phyloP scores from a whole-genome alignment of 345 rosid species.

The Psidium guajava region DNA sequence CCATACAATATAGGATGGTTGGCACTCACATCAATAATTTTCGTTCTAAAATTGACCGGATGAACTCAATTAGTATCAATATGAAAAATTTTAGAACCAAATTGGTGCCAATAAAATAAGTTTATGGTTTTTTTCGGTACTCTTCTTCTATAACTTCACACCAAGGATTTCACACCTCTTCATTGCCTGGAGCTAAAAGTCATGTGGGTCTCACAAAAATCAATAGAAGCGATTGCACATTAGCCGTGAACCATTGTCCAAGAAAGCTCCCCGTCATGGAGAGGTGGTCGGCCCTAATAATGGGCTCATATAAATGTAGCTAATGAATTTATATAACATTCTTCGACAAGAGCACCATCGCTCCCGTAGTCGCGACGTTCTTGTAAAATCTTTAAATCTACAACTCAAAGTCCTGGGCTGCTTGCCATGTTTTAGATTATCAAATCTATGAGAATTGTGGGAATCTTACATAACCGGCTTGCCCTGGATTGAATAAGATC shows the following conservation, averaged over 20 bases:
- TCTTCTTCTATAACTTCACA: too few species aligned
- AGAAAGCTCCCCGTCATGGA: neutral
- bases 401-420: neutral
- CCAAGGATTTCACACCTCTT: neutral
- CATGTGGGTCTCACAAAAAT: neutral
- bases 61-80: too few species aligned
- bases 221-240: neutral
- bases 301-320: neutral
- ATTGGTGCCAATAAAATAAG: too few species aligned
- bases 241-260: neutral
- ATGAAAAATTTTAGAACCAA: too few species aligned
- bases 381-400: neutral
- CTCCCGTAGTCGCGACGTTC: neutral
- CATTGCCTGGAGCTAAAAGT: neutral
- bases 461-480: neutral
- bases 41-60: too few species aligned
- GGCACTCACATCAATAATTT: too few species aligned
- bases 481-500: neutral
- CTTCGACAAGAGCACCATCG: neutral
- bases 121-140: too few species aligned
- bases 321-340: neutral
- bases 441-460: neutral
- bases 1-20: too few species aligned
- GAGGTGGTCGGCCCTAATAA: neutral
- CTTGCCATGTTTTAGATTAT: neutral